Conservation (phyloP, 2,329 filamentous ascomycete genomes). For the Clonostachys solani region DNA sequence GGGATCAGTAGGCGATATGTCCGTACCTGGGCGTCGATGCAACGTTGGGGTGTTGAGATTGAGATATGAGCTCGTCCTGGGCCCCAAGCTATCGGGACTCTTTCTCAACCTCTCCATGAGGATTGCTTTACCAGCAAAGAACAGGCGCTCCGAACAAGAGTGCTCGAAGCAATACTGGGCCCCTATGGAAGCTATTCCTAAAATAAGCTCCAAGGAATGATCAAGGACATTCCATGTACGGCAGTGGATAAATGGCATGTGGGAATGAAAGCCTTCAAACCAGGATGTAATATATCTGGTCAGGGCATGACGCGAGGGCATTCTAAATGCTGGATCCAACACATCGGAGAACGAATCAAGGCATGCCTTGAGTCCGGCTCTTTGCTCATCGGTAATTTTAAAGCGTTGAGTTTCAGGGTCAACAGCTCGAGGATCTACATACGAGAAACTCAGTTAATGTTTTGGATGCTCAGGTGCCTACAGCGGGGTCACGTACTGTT, state of each 20-base stretch:
- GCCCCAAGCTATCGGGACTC: constrained; percentile 13
- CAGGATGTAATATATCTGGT: constrained; percentile 27
- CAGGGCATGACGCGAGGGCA: constrained; percentile 28
- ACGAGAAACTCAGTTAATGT: too few species aligned
- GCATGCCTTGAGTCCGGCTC: constrained; percentile 12
- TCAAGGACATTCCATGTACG: constrained; percentile 24
- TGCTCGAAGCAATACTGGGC: constrained; percentile 33
- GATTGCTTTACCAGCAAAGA: constrained; percentile 22
- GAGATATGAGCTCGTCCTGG: constrained; percentile 15
- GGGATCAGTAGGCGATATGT: constrained; percentile 13
- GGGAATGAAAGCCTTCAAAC: constrained; percentile 28
- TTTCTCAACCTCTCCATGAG: constrained; percentile 19
- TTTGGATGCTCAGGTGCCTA: too few species aligned
- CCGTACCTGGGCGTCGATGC: not conserved
- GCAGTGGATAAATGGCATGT: constrained; percentile 30
- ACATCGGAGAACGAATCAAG: constrained; percentile 19
- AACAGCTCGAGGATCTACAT: constrained; percentile 7
- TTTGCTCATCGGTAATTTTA: constrained; percentile 26
- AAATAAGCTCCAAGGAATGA: constrained; percentile 20
- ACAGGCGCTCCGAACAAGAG: constrained; percentile 23
- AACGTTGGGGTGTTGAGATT: constrained; percentile 2
- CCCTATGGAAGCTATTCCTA: constrained; percentile 24
- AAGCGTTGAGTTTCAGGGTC: constrained; percentile 13
- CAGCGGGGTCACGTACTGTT: not conserved
- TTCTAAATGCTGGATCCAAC: constrained; percentile 18